Percentiles rank a stretch among this genome's conserved stretches.
Evolutionary conservation across 1,284 basidiomycete genomes (phyloP).

Genomic region (Schizophyllum amplum): DNA sequence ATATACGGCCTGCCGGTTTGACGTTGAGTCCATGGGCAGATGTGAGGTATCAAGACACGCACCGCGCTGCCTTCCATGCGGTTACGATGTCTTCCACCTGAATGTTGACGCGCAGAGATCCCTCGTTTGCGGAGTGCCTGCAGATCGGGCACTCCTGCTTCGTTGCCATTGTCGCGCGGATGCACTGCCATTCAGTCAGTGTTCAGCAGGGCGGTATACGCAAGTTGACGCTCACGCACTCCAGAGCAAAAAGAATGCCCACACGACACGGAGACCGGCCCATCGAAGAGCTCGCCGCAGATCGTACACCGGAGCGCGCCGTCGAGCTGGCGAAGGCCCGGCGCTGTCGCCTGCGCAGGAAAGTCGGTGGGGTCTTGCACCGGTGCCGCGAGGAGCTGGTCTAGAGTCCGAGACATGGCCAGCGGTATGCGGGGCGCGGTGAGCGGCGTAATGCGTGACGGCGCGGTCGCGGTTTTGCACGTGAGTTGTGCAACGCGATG

Average conservation of each 20-base stretch:
- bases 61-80: constrained; percentile 62
- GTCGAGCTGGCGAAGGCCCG: constrained; percentile 57
- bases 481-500: no score
- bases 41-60: constrained; percentile 8
- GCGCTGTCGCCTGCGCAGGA: constrained; percentile 28
- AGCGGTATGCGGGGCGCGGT: no score
- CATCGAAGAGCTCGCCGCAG: constrained; percentile 62
- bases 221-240: constrained; percentile 31
- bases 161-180: constrained; percentile 43
- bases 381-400: background rate
- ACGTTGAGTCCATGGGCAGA: no score
- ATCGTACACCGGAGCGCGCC: constrained; percentile 59
- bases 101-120: constrained; percentile 50
- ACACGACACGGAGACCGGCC: constrained; percentile 60
- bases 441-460: no score
- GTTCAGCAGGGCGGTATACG: background rate
- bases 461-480: no score
- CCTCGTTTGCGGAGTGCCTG: constrained; percentile 44
- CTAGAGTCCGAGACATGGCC: background rate
- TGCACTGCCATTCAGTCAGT: constrained; percentile 37
- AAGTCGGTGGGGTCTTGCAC: constrained; percentile 66
- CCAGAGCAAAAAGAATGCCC: constrained; percentile 74
- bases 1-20: constrained; percentile 20
- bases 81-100: constrained; percentile 51
- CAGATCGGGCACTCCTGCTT: constrained; percentile 64